These are phyloP conservation scores for Avena sativa DNA, from an alignment of 176 grass and related monocot species.

Conservation along the genomic window DNA sequence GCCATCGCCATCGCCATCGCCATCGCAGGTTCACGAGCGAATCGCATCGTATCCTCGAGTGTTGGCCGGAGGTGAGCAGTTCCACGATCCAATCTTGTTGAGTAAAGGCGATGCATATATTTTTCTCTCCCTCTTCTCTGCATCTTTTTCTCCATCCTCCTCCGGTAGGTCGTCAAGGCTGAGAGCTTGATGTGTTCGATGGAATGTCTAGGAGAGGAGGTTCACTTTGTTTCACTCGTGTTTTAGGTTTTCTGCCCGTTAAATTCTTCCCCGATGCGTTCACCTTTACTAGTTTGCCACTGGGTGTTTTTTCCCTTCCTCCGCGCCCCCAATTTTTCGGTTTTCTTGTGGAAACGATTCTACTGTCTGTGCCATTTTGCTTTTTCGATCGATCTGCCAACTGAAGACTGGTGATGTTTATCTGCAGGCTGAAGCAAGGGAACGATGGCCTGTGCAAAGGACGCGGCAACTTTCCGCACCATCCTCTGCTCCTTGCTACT, in stretches of 20 bases:
- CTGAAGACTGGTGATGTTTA: neutral
- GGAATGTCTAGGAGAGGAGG: slow-evolving; percentile 1
- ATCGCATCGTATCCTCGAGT: neutral
- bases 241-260: neutral
- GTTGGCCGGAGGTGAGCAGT: slow-evolving; percentile 12
- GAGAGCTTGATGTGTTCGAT: slow-evolving; percentile 25
- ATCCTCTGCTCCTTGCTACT: slow-evolving; percentile 15
- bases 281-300: neutral
- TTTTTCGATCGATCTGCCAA: neutral
- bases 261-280: neutral
- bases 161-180: neutral
- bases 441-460: slow-evolving; percentile 1
- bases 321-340: neutral
- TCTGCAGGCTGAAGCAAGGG: neutral
- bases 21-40: neutral
- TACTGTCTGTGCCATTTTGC: neutral
- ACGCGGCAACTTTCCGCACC: neutral
- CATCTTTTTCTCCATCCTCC: neutral
- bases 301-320: neutral
- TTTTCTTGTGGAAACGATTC: neutral
- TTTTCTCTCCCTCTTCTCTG: neutral
- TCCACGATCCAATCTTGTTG: neutral
- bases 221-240: neutral
- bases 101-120: neutral
- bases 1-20: too few species aligned